phyloP scores from a whole-genome alignment of 176 grass and related monocot genomes.

The Urochloa ruziziensis region DNA sequence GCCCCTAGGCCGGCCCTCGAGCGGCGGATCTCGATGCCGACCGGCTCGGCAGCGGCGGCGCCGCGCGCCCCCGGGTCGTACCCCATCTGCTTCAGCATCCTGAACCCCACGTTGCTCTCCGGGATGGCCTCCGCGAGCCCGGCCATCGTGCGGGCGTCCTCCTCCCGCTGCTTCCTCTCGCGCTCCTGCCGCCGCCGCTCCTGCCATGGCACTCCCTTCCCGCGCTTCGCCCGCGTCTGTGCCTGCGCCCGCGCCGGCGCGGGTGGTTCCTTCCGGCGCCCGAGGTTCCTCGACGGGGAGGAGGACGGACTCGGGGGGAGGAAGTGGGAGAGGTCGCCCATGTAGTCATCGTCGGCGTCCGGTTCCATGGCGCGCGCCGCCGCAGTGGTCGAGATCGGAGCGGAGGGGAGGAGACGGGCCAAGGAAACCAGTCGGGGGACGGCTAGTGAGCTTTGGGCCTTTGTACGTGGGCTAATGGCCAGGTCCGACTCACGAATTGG shows the following conservation, averaged over 20 bases:
- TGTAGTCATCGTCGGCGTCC: constrained; percentile 81
- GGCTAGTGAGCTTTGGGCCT: neutral
- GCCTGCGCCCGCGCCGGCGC: neutral
- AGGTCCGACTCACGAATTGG: neutral
- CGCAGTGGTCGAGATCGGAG: neutral
- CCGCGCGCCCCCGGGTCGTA: constrained; percentile 47
- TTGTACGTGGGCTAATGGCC: neutral
- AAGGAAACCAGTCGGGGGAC: neutral
- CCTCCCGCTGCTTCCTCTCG: constrained; percentile 60
- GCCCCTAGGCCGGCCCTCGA: constrained; percentile 64
- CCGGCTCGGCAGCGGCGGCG: constrained; percentile 44
- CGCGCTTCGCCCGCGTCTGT: constrained; percentile 34
- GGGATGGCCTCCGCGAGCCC: constrained; percentile 67
- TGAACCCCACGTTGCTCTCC: constrained; percentile 89
- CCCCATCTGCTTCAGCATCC: constrained; percentile 81
- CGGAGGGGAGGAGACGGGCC: neutral
- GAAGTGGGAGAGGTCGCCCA: constrained; percentile 82
- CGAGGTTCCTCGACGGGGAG: constrained; percentile 15
- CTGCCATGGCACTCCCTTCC: constrained; percentile 58
- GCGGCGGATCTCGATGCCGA: constrained; percentile 72
- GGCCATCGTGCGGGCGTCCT: constrained; percentile 67
- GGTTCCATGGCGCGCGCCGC: constrained; percentile 27
- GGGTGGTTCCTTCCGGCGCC: constrained; percentile 30
- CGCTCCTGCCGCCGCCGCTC: constrained; percentile 60
- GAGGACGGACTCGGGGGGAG: constrained; percentile 37